Percentiles rank a stretch among this genome's conserved stretches.
Conservation (phyloP, 2,329 filamentous ascomycete species). For the Intubia oerlemansii region DNA sequence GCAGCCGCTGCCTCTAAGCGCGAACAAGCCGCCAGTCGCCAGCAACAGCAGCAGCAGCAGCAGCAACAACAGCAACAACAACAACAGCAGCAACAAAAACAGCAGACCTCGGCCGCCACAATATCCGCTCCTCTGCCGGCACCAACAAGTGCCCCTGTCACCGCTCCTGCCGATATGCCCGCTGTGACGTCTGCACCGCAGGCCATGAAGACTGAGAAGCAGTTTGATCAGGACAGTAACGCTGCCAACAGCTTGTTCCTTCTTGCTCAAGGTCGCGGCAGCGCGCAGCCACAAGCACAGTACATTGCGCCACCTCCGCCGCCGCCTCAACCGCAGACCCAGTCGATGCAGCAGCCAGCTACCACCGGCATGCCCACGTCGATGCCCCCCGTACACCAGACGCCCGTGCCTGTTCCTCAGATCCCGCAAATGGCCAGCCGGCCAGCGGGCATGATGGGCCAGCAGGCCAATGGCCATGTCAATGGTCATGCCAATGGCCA, state of each 20-base stretch:
- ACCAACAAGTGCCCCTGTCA: no score
- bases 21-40: conserved; percentile 20
- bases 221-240: conserved; percentile 70
- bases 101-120: conserved; percentile 29
- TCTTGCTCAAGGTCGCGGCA: conserved; percentile 52
- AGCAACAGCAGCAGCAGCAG: conserved; percentile 14
- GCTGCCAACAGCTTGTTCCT: conserved; percentile 88
- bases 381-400: neutral
- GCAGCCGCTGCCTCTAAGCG: conserved; percentile 51
- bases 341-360: no score
- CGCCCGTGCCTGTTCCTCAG: conserved; percentile 6
- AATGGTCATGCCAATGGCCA: no score
- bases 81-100: no score
- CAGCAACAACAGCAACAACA: conserved; percentile 1
- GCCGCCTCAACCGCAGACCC: no score
- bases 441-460: no score
- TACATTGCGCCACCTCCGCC: conserved; percentile 22
- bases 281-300: conserved; percentile 25
- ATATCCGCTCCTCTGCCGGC: conserved; percentile 10
- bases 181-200: no score
- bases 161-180: no score
- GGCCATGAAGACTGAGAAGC: no score
- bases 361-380: neutral
- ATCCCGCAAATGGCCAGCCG: neutral
- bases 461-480: no score